These are phyloP conservation scores for Amborella trichopoda DNA, from an alignment of 164 flowering plant species.

Conservation along the genomic window DNA sequence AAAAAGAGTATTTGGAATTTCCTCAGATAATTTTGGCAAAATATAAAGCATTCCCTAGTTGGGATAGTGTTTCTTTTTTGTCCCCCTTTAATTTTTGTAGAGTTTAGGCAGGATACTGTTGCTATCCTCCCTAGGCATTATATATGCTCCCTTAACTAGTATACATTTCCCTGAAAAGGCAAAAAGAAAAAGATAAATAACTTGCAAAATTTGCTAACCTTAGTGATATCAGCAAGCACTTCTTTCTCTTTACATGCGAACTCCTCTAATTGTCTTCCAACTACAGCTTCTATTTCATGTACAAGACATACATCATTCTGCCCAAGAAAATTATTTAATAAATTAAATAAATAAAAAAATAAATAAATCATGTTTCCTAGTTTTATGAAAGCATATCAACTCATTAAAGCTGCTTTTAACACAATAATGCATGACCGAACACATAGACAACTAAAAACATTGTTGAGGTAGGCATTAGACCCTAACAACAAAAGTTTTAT, in stretches of 20 bases:
- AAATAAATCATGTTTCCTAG: too few species aligned
- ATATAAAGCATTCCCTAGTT: background rate
- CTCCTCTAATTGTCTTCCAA: slow-evolving; percentile 16
- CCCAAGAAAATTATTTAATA: background rate
- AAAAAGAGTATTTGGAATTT: too few species aligned
- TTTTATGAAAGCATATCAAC: too few species aligned
- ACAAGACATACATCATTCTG: slow-evolving; percentile 24
- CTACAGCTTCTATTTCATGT: slow-evolving; percentile 19
- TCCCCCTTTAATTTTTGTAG: background rate
- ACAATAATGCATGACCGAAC: too few species aligned
- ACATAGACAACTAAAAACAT: too few species aligned
- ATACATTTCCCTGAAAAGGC: background rate
- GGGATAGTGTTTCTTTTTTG: background rate
- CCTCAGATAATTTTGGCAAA: background rate
- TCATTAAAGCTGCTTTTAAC: too few species aligned
- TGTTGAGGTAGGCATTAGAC: too few species aligned
- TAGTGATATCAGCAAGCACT: slow-evolving; percentile 21
- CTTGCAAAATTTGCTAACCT: slow-evolving; percentile 8
- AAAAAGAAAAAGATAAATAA: background rate
- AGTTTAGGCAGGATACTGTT: background rate
- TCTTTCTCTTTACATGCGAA: slow-evolving; percentile 18
- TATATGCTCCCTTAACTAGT: background rate
- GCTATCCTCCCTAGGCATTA: background rate
- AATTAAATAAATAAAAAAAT: too few species aligned
- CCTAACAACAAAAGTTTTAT: too few species aligned